Evolutionary conservation across 1,284 basidiomycete genomes (phyloP).

Genomic region (Takashimella koratensis): DNA sequence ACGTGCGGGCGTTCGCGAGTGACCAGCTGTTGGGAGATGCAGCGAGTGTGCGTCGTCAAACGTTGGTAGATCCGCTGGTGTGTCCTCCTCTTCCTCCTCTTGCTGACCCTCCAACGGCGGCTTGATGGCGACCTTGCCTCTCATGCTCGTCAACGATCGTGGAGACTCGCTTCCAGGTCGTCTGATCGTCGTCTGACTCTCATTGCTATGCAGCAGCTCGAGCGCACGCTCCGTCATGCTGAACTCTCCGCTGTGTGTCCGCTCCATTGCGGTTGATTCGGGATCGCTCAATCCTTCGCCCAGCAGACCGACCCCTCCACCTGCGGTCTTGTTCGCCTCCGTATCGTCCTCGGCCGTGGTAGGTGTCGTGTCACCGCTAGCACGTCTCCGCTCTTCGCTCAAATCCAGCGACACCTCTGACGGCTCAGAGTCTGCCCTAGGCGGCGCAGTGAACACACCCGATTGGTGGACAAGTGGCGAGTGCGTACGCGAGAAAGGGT

Average conservation of each 20-base stretch:
- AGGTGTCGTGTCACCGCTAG: not conserved
- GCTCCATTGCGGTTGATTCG: slow-evolving; percentile 10
- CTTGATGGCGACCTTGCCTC: slow-evolving; percentile 17
- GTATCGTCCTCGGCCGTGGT: slow-evolving; percentile 14
- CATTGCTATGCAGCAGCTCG: slow-evolving; percentile 45
- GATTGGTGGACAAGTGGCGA: not conserved
- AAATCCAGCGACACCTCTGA: not conserved
- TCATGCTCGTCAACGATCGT: slow-evolving; percentile 1
- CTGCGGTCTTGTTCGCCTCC: slow-evolving; percentile 17
- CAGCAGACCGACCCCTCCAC: slow-evolving; percentile 34
- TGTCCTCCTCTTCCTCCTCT: slow-evolving; percentile 40
- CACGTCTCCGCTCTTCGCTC: not conserved
- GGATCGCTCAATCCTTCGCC: slow-evolving; percentile 26
- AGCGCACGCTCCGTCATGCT: slow-evolving; percentile 34
- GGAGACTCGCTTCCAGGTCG: slow-evolving; percentile 20
- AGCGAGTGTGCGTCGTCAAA: slow-evolving; percentile 36
- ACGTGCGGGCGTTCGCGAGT: slow-evolving; percentile 79
- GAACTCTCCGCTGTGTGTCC: slow-evolving; percentile 34
- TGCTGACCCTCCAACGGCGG: slow-evolving; percentile 25
- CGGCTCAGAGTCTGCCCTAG: not conserved
- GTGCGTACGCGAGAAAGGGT: slow-evolving; percentile 5
- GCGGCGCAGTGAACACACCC: not conserved
- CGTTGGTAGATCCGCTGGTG: slow-evolving; percentile 1
- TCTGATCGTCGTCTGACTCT: slow-evolving; percentile 50
- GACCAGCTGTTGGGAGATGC: slow-evolving; percentile 45